These are phyloP conservation scores for Fusarium hainanense DNA, from an alignment of 2,329 filamentous ascomycete species.

Conservation along the genomic window DNA sequence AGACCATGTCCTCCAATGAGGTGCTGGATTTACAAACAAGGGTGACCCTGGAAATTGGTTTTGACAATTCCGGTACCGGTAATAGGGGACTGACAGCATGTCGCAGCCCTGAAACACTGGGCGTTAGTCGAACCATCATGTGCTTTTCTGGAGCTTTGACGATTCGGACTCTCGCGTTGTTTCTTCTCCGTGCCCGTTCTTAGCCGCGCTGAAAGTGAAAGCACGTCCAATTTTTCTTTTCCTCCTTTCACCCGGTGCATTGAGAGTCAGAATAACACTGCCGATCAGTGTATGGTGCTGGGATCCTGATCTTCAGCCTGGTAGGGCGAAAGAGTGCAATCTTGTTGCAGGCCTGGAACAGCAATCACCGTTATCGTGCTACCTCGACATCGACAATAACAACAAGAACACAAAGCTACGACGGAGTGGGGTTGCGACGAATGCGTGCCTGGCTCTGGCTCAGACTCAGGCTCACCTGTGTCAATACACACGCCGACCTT, in stretches of 20 bases:
- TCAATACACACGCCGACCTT: neutral
- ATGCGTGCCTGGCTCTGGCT: neutral
- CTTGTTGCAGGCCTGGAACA: slow-evolving; percentile 35
- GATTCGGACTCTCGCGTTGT: neutral
- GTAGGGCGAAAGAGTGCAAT: slow-evolving; percentile 3
- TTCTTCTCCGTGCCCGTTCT: neutral
- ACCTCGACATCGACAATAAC: neutral
- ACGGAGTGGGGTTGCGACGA: neutral
- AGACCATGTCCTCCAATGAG: slow-evolving; percentile 11
- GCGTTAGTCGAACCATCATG: slow-evolving; percentile 24
- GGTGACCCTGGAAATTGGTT: slow-evolving; percentile 23
- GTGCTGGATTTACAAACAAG: slow-evolving; percentile 26
- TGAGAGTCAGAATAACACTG: neutral
- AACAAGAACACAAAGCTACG: neutral
- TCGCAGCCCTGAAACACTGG: slow-evolving; percentile 41
- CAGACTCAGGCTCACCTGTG: neutral
- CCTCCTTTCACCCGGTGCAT: slow-evolving; percentile 4
- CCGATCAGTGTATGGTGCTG: slow-evolving; percentile 5
- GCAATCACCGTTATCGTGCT: slow-evolving; percentile 10
- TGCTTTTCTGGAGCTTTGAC: slow-evolving; percentile 22
- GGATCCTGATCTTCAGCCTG: slow-evolving; percentile 1
- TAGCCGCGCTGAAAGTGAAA: neutral
- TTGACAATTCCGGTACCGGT: slow-evolving; percentile 35
- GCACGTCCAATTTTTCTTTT: neutral
- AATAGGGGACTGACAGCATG: slow-evolving; percentile 21